phyloP scores from a whole-genome alignment of 495 filamentous ascomycete species.

The Aspergillus nanangensis region DNA sequence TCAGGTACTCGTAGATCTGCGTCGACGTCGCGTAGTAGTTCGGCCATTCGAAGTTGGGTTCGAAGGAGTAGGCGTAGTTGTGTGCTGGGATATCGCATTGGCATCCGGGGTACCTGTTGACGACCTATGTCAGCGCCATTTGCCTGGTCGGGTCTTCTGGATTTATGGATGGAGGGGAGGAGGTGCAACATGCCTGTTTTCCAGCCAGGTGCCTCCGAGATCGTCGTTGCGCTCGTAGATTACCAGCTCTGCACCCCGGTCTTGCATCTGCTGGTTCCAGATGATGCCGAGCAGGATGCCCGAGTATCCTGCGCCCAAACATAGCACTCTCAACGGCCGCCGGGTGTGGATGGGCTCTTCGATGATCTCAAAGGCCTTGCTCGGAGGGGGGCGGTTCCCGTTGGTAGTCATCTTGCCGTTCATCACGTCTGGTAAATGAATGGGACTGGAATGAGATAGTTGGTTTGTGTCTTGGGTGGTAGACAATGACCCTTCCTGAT shows the following conservation, averaged over 20 bases:
- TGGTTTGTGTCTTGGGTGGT: too few relatives aligned
- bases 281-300: constrained; percentile 5
- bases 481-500: too few relatives aligned
- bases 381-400: too few relatives aligned
- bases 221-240: constrained; percentile 10
- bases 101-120: constrained; percentile 45
- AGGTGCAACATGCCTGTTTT: constrained; percentile 47
- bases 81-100: constrained; percentile 54
- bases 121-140: too few relatives aligned
- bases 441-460: too few relatives aligned
- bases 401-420: too few relatives aligned
- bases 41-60: constrained; percentile 52
- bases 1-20: constrained; percentile 53
- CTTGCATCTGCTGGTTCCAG: neutral
- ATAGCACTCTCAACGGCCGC: neutral
- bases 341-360: constrained; percentile 5
- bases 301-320: constrained; percentile 5
- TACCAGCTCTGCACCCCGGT: neutral
- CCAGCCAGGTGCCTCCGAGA: constrained; percentile 40
- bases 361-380: too few relatives aligned
- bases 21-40: constrained; percentile 47
- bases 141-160: too few relatives aligned
- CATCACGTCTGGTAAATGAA: too few relatives aligned
- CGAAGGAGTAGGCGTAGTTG: constrained; percentile 44
- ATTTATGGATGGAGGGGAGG: too few relatives aligned